Evolutionary conservation across 148 eudicot species (phyloP).

Genomic region (Polygonum aviculare): DNA sequence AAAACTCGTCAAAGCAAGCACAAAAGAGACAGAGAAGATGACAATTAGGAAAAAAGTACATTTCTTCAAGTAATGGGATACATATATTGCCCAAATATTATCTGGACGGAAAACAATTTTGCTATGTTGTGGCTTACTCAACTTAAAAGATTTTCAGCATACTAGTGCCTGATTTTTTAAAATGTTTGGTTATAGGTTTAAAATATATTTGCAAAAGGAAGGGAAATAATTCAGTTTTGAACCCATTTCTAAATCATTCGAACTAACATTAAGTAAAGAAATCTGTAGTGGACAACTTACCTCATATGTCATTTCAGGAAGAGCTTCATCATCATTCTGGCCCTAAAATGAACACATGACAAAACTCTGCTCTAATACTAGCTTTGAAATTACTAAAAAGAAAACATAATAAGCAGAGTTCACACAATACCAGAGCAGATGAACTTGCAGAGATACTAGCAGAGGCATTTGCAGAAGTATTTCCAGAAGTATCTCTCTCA

Average conservation of each 20-base stretch:
- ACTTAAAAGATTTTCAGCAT: neutral
- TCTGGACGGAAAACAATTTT: neutral
- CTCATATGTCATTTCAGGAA: conserved; percentile 78
- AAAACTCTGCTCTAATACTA: conserved; percentile 4
- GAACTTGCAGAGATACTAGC: conserved; percentile 23
- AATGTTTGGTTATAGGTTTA: neutral
- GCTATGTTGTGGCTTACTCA: neutral
- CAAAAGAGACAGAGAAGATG: neutral
- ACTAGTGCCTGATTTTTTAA: neutral
- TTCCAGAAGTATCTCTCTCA: conserved; percentile 23
- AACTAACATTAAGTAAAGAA: neutral
- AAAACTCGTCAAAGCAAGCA: neutral
- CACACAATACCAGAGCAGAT: conserved; percentile 36
- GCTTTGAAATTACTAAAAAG: conserved; percentile 5
- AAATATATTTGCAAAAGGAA: neutral
- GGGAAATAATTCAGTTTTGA: neutral
- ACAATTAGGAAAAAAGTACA: neutral
- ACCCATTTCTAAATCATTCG: neutral
- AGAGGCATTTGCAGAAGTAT: conserved; percentile 25
- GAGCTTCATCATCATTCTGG: conserved; percentile 36
- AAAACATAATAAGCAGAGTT: neutral
- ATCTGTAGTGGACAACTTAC: conserved; percentile 14
- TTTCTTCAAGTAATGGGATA: neutral
- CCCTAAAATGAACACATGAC: conserved; percentile 20
- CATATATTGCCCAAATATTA: neutral